phyloP scores from a whole-genome alignment of 164 flowering plant species.

The Paratinospora sagittata region DNA sequence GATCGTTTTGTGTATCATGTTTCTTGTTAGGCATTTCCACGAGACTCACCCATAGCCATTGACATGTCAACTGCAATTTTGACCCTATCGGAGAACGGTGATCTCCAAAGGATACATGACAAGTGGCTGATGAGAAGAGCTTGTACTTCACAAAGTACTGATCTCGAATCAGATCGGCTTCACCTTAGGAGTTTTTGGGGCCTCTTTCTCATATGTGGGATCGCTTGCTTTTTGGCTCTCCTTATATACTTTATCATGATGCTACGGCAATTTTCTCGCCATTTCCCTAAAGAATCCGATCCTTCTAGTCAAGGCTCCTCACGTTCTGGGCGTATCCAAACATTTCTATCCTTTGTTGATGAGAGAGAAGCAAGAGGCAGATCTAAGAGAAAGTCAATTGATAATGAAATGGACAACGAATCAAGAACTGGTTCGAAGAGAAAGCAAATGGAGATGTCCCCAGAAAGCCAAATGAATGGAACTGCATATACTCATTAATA shows the following conservation, averaged over 20 bases:
- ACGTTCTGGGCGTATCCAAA: slow-evolving; percentile 37
- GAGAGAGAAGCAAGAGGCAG: slow-evolving; percentile 35
- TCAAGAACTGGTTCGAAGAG: slow-evolving; percentile 21
- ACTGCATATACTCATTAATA: not conserved
- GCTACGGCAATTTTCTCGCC: slow-evolving; percentile 34
- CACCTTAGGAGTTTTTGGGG: slow-evolving; percentile 70
- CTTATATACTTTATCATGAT: slow-evolving; percentile 32
- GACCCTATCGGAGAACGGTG: slow-evolving; percentile 70
- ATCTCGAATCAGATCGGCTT: slow-evolving; percentile 43
- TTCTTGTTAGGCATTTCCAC: slow-evolving; percentile 62
- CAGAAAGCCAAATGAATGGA: slow-evolving; percentile 9
- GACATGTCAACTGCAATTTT: slow-evolving; percentile 91
- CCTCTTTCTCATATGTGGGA: slow-evolving; percentile 59
- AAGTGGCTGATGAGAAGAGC: slow-evolving; percentile 49
- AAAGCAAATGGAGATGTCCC: slow-evolving; percentile 9
- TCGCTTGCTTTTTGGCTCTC: slow-evolving; percentile 58
- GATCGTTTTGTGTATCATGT: not conserved
- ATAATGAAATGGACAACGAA: slow-evolving; percentile 21
- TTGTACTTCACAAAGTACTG: slow-evolving; percentile 33
- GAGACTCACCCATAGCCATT: slow-evolving; percentile 71
- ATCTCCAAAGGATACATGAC: slow-evolving; percentile 69
- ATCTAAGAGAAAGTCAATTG: slow-evolving; percentile 32
- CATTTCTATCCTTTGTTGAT: slow-evolving; percentile 53
- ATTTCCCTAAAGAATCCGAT: slow-evolving; percentile 22
- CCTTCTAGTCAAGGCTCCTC: slow-evolving; percentile 21